These are phyloP conservation scores for Boletellus ananas DNA, from an alignment of 768 basidiomycete species.

Conservation along the genomic window DNA sequence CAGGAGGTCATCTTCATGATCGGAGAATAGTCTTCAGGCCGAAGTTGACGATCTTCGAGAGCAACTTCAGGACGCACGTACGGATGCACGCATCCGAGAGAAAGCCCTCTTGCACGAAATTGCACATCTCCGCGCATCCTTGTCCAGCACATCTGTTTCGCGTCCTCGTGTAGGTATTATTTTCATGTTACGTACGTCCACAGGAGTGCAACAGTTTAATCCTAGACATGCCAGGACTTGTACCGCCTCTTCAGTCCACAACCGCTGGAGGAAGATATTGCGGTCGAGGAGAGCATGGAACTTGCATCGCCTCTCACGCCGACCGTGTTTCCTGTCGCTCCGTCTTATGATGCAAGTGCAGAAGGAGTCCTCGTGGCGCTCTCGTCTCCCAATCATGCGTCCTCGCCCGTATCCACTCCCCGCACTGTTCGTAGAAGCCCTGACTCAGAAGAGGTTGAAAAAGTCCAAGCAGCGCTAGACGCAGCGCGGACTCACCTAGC, in stretches of 20 bases:
- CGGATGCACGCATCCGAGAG: slow-evolving; percentile 30
- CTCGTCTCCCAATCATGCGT: slow-evolving; percentile 16
- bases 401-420: slow-evolving; percentile 12
- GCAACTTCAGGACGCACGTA: slow-evolving; percentile 27
- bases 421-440: slow-evolving; percentile 3
- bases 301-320: slow-evolving; percentile 49
- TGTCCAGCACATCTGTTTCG: slow-evolving; percentile 1
- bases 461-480: slow-evolving; percentile 19
- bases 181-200: neutral
- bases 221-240: slow-evolving; percentile 3
- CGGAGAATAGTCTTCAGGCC: slow-evolving; percentile 29
- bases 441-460: slow-evolving; percentile 15
- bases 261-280: slow-evolving; percentile 31
- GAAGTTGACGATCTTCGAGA: slow-evolving; percentile 27
- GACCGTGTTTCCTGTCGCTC: slow-evolving; percentile 15
- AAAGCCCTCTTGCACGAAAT: slow-evolving; percentile 33
- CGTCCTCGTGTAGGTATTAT: slow-evolving; percentile 4
- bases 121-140: slow-evolving; percentile 8
- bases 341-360: neutral
- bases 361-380: slow-evolving; percentile 17
- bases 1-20: neutral
- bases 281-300: slow-evolving; percentile 48
- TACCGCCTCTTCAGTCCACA: slow-evolving; percentile 8
- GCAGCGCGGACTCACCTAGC: slow-evolving; percentile 18
- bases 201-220: neutral